These are phyloP conservation scores for Diaporthe caulivora DNA, from an alignment of 2,329 filamentous ascomycete genomes.

Conservation along the genomic window DNA sequence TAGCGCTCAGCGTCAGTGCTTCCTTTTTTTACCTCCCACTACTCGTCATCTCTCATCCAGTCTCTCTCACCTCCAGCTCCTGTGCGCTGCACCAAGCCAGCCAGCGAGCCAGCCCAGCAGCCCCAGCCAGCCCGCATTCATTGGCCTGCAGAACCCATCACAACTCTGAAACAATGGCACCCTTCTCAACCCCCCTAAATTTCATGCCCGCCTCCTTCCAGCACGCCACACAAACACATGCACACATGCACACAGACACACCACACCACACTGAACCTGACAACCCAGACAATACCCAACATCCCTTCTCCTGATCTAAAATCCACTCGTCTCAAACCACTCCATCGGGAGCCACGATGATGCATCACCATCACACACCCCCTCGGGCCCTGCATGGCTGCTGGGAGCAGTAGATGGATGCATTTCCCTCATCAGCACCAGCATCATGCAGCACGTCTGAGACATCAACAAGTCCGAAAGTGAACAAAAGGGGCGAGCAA, in stretches of 20 bases:
- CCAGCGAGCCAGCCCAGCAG: too few species aligned
- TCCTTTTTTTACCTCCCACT: not conserved
- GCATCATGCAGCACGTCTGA: not conserved
- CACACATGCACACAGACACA: too few species aligned
- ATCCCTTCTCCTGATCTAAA: constrained; percentile 34
- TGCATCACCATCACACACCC: not conserved
- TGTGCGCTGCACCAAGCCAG: too few species aligned
- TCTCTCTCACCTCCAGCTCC: too few species aligned
- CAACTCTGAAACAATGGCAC: constrained; percentile 39
- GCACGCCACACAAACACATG: not conserved
- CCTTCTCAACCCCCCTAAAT: constrained; percentile 35
- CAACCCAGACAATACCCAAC: constrained; percentile 25
- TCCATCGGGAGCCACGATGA: constrained; percentile 14
- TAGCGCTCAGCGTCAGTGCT: constrained; percentile 19
- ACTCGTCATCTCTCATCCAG: not conserved
- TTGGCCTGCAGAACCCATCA: constrained; percentile 30
- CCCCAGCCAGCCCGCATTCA: not conserved
- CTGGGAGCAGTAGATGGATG: not conserved
- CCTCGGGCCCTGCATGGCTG: not conserved
- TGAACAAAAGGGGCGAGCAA: not conserved
- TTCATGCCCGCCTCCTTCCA: constrained; percentile 36
- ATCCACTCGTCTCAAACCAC: constrained; percentile 35
- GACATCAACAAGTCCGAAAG: not conserved
- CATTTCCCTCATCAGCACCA: not conserved
- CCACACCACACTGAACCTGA: not conserved